Conservation (phyloP, 352 stramenopile genomes). For the Phytophthora nicotianae region DNA sequence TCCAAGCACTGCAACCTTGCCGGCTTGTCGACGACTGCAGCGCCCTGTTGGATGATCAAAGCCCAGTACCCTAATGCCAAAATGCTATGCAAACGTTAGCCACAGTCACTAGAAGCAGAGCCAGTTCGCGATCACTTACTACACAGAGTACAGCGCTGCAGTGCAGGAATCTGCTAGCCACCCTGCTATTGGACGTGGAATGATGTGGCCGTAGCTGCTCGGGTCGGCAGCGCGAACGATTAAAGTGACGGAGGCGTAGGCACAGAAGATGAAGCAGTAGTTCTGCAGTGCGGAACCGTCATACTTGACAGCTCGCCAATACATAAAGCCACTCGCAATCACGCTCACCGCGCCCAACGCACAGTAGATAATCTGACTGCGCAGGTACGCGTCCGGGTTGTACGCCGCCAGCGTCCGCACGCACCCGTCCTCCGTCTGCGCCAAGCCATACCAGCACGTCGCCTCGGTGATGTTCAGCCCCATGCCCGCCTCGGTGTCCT, state of each 20-base stretch:
- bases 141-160: constrained; percentile 43
- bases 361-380: constrained; percentile 35
- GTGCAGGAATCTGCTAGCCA: constrained; percentile 45
- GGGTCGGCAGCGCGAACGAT: constrained; percentile 41
- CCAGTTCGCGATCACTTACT: constrained; percentile 25
- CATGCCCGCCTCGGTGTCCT: constrained; percentile 17
- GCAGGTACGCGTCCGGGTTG: constrained; percentile 28
- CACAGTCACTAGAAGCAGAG: background rate
- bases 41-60: constrained; percentile 55
- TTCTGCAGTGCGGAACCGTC: constrained; percentile 33
- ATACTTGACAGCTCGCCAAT: constrained; percentile 32
- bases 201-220: constrained; percentile 34
- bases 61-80: constrained; percentile 63
- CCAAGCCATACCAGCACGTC: constrained; percentile 37
- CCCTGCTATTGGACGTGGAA: constrained; percentile 30
- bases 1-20: constrained; percentile 35
- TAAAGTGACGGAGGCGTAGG: constrained; percentile 39
- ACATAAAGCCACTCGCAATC: constrained; percentile 25
- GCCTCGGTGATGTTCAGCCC: constrained; percentile 32
- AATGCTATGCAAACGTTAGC: constrained; percentile 35
- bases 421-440: constrained; percentile 26
- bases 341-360: constrained; percentile 24
- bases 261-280: constrained; percentile 35
- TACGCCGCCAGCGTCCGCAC: constrained; percentile 29
- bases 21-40: constrained; percentile 31